Evolutionary conservation across 768 basidiomycete genomes (phyloP), one percentile per base, ranked within the genome.

Genomic region (Podaxis sp.): DNA sequence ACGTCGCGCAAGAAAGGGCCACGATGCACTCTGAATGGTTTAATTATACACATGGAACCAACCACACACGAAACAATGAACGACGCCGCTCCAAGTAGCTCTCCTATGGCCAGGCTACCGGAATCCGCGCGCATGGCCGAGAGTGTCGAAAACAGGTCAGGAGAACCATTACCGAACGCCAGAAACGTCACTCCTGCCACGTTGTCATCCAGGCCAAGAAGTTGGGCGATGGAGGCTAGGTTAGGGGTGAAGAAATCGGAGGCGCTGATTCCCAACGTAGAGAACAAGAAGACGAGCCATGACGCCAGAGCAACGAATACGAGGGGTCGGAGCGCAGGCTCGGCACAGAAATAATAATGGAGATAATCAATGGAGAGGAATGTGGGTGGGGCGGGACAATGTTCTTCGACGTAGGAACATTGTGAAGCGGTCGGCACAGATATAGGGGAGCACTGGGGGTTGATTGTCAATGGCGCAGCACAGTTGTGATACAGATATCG

Each of bases 231-330:
- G 1, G 96, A 93, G 0, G 91, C 90, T 17, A 99, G 83, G 73
- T 99, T 98, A 1, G 96, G 96, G 56, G 92, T 95, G 81, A 98
- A 98, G 77, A 98, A 98, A 75, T 98, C 96, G 17, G 94, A 91
- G 4, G 96, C 95, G 66, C 88, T 89, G 72, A 97, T 97, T 3
- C 95, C 95, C 38, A 98, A 89, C 38, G 92, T 96, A 22, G 94
- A 94, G 78, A 99, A 98, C 58, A 99, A 87, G 79, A 98, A 97
- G 27, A 87, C 66, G 17, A 94, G 83, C 94, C 94, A 96, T 22
- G 90, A 47, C 9, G 92, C 65, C 64, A 94, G 82, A 43, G 79
- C 85, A 2, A 71, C 66, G 74, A 94, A 93, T 3, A 83, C 68
- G 11, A 86, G 59, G 0, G 90, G 87, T 7, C 90, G 85, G 2